phyloP scores from a whole-genome alignment of 192 early-diverging fungal species.

The Martensiomyces pterosporus region DNA sequence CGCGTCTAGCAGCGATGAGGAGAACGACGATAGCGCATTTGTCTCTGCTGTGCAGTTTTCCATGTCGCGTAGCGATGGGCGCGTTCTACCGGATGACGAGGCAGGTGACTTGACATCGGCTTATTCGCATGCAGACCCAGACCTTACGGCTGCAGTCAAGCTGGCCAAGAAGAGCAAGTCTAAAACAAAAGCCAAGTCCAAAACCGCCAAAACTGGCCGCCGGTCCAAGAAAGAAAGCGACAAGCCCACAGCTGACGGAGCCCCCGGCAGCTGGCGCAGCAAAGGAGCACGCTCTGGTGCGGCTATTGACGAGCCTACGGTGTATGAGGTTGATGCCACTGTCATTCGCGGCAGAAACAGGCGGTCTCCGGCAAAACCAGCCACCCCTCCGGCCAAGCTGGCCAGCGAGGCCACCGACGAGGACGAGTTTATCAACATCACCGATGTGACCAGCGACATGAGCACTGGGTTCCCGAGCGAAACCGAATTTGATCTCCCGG shows the following conservation, averaged over 20 bases:
- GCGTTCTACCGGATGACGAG: neutral
- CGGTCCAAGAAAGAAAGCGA: slow-evolving; percentile 13
- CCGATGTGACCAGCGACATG: slow-evolving; percentile 43
- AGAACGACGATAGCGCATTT: slow-evolving; percentile 7
- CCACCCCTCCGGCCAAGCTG: neutral
- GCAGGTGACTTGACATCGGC: neutral
- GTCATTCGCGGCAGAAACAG: slow-evolving; percentile 20
- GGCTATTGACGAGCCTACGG: slow-evolving; percentile 4
- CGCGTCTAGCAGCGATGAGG: slow-evolving; percentile 9
- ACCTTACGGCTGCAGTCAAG: neutral
- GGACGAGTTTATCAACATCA: slow-evolving; percentile 49
- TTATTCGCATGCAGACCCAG: neutral
- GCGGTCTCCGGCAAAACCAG: too few relatives aligned
- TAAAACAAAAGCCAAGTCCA: slow-evolving; percentile 1
- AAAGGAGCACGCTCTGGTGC: slow-evolving; percentile 2
- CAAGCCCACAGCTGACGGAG: neutral
- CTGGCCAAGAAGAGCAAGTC: neutral
- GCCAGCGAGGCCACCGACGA: slow-evolving; percentile 6
- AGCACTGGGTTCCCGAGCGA: slow-evolving; percentile 27
- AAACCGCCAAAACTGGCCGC: slow-evolving; percentile 7
- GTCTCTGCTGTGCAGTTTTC: neutral
- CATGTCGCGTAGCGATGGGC: neutral
- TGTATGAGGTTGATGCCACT: slow-evolving; percentile 19
- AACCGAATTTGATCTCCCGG: slow-evolving; percentile 37
- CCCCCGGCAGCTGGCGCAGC: slow-evolving; percentile 10